Conservation (phyloP, 176 grass and related monocot species). For the Triticum timopheevii region DNA sequence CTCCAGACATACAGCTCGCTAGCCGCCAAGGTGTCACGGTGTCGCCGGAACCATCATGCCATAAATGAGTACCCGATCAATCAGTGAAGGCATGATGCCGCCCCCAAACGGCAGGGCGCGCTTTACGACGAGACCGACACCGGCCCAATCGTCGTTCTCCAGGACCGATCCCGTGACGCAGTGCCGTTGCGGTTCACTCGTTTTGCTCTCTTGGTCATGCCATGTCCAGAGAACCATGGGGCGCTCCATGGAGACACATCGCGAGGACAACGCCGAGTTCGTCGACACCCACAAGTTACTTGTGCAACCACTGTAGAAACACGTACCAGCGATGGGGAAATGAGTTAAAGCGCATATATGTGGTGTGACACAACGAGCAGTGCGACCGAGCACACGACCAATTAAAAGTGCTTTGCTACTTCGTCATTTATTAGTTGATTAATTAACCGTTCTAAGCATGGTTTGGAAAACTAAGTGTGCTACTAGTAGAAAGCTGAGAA, state of each 20-base stretch:
- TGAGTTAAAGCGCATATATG: not conserved
- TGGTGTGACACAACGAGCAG: not conserved
- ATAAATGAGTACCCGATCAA: slow-evolving; percentile 13
- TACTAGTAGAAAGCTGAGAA: not conserved
- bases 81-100: slow-evolving; percentile 1
- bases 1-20: not conserved
- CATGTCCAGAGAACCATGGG: not conserved
- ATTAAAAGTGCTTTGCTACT: not conserved
- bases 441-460: not conserved
- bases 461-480: not conserved
- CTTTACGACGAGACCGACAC: slow-evolving; percentile 25
- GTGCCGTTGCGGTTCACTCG: slow-evolving; percentile 20
- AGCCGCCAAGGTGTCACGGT: not conserved
- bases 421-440: not conserved
- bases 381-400: not conserved
- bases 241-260: slow-evolving; percentile 31
- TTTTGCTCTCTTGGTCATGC: not conserved
- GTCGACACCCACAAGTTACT: not conserved
- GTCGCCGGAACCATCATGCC: slow-evolving; percentile 3
- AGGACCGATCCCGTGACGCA: not conserved
- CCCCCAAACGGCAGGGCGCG: not conserved
- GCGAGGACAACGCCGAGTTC: not conserved
- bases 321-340: not conserved
- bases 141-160: not conserved
- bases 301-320: slow-evolving; percentile 20